Conservation (phyloP, 2,329 filamentous ascomycete genomes). For the Fusarium brevicatenulatum region DNA sequence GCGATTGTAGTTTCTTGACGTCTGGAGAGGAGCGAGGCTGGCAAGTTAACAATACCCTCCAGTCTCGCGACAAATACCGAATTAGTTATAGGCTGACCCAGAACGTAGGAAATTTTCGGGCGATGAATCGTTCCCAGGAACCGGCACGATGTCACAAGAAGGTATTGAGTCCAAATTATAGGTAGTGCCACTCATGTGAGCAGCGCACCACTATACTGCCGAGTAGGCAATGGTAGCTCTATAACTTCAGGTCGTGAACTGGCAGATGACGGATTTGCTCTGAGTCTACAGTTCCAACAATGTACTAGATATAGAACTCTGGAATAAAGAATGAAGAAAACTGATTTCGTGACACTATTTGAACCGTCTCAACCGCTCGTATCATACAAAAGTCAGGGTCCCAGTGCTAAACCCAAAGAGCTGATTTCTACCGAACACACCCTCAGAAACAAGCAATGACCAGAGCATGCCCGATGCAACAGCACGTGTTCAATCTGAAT, state of each 20-base stretch:
- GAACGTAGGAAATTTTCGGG: conserved; percentile 59
- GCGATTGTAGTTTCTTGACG: conserved; percentile 84
- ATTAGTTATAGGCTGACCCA: conserved; percentile 30
- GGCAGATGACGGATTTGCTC: neutral
- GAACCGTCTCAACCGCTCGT: neutral
- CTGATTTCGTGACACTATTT: neutral
- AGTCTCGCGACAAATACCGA: conserved; percentile 20
- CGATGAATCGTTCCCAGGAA: conserved; percentile 64
- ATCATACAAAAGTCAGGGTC: neutral
- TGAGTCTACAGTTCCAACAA: conserved; percentile 8
- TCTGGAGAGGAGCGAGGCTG: conserved; percentile 89
- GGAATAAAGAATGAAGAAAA: neutral
- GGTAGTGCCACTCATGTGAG: conserved; percentile 2
- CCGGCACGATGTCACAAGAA: conserved; percentile 50
- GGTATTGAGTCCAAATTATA: conserved; percentile 48
- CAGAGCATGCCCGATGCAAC: neutral
- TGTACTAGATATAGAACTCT: conserved; percentile 19
- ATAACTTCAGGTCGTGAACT: neutral
- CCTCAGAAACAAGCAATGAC: neutral
- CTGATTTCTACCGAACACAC: neutral
- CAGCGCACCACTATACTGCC: conserved; percentile 4
- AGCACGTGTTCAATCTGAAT: neutral
- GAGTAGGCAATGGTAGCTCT: neutral
- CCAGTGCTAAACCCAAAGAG: conserved; percentile 5
- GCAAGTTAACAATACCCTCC: conserved; percentile 59